These are phyloP conservation scores for Nosema granulosis DNA, from an alignment of 371 early-diverging fungal species.

Conservation along the genomic window DNA sequence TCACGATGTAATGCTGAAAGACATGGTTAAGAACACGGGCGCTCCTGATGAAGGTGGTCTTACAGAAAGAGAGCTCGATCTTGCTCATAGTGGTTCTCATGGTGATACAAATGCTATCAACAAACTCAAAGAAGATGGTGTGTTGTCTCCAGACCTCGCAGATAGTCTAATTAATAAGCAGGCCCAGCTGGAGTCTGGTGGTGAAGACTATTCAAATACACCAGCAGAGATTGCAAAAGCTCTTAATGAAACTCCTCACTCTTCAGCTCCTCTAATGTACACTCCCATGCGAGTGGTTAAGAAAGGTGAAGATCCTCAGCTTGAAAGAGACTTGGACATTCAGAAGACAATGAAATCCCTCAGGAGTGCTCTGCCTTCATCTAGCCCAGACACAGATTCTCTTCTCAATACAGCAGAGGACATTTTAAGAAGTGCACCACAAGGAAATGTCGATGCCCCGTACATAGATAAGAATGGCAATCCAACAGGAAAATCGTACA, in stretches of 20 bases:
- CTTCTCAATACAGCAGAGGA: not conserved
- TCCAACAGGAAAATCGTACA: not conserved
- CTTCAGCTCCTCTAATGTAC: constrained; percentile 2
- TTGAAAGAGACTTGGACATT: not conserved
- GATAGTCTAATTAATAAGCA: constrained; percentile 2
- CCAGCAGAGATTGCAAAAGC: not conserved
- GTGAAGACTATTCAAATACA: too few species aligned
- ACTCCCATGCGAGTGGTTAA: constrained; percentile 9
- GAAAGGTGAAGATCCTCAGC: not conserved
- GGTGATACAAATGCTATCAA: constrained; percentile 27
- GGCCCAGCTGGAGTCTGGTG: too few species aligned
- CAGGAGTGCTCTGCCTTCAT: not conserved
- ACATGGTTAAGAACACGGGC: not conserved
- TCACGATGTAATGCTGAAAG: not conserved
- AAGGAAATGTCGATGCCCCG: not conserved
- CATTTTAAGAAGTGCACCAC: constrained; percentile 3
- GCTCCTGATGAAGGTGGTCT: too few species aligned
- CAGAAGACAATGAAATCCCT: not conserved
- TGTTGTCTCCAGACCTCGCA: constrained; percentile 12
- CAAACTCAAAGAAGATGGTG: constrained; percentile 9
- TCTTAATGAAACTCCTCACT: not conserved
- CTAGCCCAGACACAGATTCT: not conserved
- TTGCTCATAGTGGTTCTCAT: constrained; percentile 28
- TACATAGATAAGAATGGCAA: not conserved
- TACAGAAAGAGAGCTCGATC: not conserved